Percentiles rank a stretch among this genome's conserved stretches.
Conservation (phyloP, 2,329 filamentous ascomycete species). For the Colletotrichum sidae region DNA sequence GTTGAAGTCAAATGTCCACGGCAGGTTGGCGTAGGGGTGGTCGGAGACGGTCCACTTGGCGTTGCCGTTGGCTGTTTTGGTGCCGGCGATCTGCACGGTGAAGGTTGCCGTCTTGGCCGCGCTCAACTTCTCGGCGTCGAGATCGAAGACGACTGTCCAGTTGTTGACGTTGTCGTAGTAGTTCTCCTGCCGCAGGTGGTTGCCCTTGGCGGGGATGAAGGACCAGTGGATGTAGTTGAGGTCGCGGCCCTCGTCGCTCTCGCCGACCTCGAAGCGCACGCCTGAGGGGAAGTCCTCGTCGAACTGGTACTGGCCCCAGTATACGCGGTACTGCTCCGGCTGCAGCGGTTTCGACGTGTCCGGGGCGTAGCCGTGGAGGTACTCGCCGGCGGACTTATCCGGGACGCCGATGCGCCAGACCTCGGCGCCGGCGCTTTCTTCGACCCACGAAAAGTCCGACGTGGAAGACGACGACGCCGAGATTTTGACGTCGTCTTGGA, state of each 20-base stretch:
- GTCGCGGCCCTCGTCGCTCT: slow-evolving; percentile 59
- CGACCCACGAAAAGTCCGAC: slow-evolving; percentile 58
- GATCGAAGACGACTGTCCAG: slow-evolving; percentile 68
- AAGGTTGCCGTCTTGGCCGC: slow-evolving; percentile 66
- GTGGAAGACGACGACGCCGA: slow-evolving; percentile 51
- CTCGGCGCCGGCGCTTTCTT: slow-evolving; percentile 67
- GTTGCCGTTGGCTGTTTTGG: slow-evolving; percentile 70
- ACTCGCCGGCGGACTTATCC: slow-evolving; percentile 71
- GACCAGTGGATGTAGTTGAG: slow-evolving; percentile 76
- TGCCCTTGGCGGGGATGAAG: slow-evolving; percentile 68
- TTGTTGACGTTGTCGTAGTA: slow-evolving; percentile 65
- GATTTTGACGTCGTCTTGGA: slow-evolving; percentile 63
- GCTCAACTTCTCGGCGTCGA: slow-evolving; percentile 53
- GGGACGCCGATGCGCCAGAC: slow-evolving; percentile 72
- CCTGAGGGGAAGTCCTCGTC: slow-evolving; percentile 68
- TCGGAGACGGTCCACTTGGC: slow-evolving; percentile 65
- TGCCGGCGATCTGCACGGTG: slow-evolving; percentile 72
- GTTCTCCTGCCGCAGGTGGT: slow-evolving; percentile 56
- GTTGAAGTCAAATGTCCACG: slow-evolving; percentile 56
- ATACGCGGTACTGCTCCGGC: slow-evolving; percentile 69
- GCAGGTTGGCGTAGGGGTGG: slow-evolving; percentile 62
- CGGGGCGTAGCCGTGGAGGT: slow-evolving; percentile 64
- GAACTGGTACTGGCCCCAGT: slow-evolving; percentile 72
- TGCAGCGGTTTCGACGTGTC: slow-evolving; percentile 61
- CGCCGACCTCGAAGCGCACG: slow-evolving; percentile 67